Base-by-base conservation (phyloP, 176 grass and related monocot species). In the Musa troglodytarum region DNA sequence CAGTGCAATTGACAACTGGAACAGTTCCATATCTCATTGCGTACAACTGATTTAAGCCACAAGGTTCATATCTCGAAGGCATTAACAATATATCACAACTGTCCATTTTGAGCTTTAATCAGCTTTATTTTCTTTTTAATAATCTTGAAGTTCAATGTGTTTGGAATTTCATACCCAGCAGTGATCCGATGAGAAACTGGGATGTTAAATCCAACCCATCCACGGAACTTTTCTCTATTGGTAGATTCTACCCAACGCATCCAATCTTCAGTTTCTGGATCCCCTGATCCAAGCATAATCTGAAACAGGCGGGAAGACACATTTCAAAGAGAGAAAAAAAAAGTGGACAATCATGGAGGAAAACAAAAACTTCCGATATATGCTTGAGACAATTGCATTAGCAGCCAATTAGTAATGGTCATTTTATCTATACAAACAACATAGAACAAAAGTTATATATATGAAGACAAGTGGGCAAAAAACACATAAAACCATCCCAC, bases 171-270 rank as follows among this genome's bases (percentile, higher is more conserved):
- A 74, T 91, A 93, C 90, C 88, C 95, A 53, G 90, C 95, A 79
- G 90, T 98, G 76, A 98, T 98, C 52, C 84, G 79, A 79, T 98
- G 95, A 76, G 95, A 98, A 84, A 98, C 82, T 64, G 88, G 86
- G 74, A 98, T 84, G 58, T 92, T 93, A 82, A 98, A 98, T 80
- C 95, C 95, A 88, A 98, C 95, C 95, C 95, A 98, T 79, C 95
- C 95, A 66, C 90, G 83, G 66, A 93, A 98, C 84, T 87, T 98
- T 11, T 98, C 86, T 72, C 25, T 88, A 76, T 87, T 87, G 24
- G 3, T 54, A 12, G 84, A 84, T 69, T 94, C 95, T 13, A 88
- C 89, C 20, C 86, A 87, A 82, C 84, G 89, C 90, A 99, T 99
- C 95, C 95, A 99, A 20, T 63, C 81, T 87, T 99, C 95, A 72